Conservation (phyloP, 192 early-diverging fungal genomes). For the Coemansia sp. region DNA sequence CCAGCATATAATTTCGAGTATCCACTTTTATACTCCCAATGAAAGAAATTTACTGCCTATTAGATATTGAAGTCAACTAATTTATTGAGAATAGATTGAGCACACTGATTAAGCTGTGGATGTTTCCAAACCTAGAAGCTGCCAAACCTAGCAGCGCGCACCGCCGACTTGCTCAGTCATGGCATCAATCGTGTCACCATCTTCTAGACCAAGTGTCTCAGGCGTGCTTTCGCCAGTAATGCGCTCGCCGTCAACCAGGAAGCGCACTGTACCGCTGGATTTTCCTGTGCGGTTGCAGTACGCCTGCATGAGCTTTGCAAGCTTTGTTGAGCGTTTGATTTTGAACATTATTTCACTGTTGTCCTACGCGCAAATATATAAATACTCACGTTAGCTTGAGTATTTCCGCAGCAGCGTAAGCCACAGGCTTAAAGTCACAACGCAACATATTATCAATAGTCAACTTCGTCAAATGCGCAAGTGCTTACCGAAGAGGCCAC, state of each 20-base stretch:
- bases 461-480: too few species aligned
- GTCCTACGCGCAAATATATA: constrained; percentile 51
- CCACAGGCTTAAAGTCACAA: not conserved
- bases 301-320: constrained; percentile 93
- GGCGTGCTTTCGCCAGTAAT: constrained; percentile 81
- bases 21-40: too few species aligned
- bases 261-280: constrained; percentile 75
- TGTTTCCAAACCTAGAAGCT: not conserved
- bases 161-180: constrained; percentile 93
- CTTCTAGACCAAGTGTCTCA: constrained; percentile 86
- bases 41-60: not conserved
- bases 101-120: too few species aligned
- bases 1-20: too few species aligned
- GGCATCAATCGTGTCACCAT: constrained; percentile 93
- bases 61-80: too few species aligned
- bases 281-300: constrained; percentile 88
- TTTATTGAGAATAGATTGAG: not conserved
- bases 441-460: not conserved
- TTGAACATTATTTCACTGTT: constrained; percentile 87
- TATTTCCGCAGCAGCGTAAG: not conserved
- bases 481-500: constrained; percentile 77
- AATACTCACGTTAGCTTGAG: not conserved
- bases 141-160: constrained; percentile 5
- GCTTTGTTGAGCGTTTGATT: constrained; percentile 89
- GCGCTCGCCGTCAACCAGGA: constrained; percentile 88